A percentile compares a stretch with the other conserved stretches of the same genome.
These are phyloP conservation scores for Ustilago loliicola DNA, from an alignment of 1,284 basidiomycete genomes.

Conservation along the genomic window DNA sequence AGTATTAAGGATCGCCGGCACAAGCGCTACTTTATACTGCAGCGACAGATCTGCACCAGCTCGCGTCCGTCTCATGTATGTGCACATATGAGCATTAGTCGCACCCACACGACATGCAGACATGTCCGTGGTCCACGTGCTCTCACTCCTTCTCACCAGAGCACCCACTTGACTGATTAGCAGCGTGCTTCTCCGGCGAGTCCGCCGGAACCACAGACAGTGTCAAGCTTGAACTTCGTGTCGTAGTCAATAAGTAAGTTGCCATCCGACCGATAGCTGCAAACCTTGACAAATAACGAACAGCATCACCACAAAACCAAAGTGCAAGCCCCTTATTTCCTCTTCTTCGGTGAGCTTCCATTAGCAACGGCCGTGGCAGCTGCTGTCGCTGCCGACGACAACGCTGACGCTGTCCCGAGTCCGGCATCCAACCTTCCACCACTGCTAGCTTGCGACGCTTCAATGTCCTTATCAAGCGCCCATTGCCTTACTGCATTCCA, in stretches of 20 bases:
- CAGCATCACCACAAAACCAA: neutral
- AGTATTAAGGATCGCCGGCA: too few relatives aligned
- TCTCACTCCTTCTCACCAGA: neutral
- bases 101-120: too few relatives aligned
- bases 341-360: constrained; percentile 39
- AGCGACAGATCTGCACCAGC: too few relatives aligned
- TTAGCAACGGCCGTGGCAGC: constrained; percentile 19
- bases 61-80: too few relatives aligned
- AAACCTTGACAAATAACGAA: neutral
- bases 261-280: neutral
- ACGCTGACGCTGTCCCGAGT: constrained; percentile 3
- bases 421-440: constrained; percentile 4
- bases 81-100: too few relatives aligned
- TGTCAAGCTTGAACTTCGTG: too few relatives aligned
- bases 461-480: constrained; percentile 58
- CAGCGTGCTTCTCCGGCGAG: too few relatives aligned
- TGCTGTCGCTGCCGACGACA: constrained; percentile 4
- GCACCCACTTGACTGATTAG: neutral
- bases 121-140: neutral
- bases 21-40: too few relatives aligned
- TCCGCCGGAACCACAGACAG: too few relatives aligned
- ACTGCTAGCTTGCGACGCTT: constrained; percentile 10
- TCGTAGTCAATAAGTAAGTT: neutral
- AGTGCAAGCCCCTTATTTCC: constrained; percentile 16
- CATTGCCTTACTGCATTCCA: constrained; percentile 73